Conservation (phyloP, 306 rosid genomes). For the Vigna angularis region DNA sequence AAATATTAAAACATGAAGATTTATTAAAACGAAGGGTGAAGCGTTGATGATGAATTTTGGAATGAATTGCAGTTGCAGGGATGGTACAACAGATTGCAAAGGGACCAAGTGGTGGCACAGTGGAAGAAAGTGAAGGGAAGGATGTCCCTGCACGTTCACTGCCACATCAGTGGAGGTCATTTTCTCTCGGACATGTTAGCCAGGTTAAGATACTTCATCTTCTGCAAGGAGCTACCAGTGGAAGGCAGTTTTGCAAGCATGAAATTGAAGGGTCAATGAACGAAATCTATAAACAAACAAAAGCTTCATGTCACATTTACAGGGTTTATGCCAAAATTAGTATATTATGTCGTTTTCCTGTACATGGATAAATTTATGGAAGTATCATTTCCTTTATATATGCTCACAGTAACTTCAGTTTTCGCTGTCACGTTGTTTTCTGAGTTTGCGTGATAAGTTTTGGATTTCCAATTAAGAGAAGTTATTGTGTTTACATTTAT, state of each 20-base stretch:
- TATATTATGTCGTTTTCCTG: no score
- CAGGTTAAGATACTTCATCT: constrained; percentile 81
- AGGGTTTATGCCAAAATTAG: background rate
- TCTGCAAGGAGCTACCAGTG: constrained; percentile 87
- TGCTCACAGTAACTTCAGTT: no score
- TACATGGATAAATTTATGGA: no score
- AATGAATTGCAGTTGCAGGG: constrained; percentile 78
- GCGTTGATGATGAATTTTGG: no score
- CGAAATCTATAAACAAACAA: constrained; percentile 21
- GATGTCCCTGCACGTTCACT: constrained; percentile 92
- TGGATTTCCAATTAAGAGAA: no score
- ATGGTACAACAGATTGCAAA: constrained; percentile 88
- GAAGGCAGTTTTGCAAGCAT: constrained; percentile 42
- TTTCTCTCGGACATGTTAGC: constrained; percentile 78
- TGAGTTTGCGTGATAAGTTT: no score
- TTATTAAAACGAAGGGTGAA: no score
- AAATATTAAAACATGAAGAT: no score
- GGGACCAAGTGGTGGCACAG: constrained; percentile 93
- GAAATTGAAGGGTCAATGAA: background rate
- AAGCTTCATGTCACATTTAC: background rate
- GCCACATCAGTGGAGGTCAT: constrained; percentile 98
- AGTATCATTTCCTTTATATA: background rate
- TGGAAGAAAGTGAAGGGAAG: constrained; percentile 87
- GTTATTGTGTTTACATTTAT: no score
- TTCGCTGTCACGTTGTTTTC: no score